Conservation (phyloP, 805 yeast species). For the Cyberlindnera misumaiensis region DNA sequence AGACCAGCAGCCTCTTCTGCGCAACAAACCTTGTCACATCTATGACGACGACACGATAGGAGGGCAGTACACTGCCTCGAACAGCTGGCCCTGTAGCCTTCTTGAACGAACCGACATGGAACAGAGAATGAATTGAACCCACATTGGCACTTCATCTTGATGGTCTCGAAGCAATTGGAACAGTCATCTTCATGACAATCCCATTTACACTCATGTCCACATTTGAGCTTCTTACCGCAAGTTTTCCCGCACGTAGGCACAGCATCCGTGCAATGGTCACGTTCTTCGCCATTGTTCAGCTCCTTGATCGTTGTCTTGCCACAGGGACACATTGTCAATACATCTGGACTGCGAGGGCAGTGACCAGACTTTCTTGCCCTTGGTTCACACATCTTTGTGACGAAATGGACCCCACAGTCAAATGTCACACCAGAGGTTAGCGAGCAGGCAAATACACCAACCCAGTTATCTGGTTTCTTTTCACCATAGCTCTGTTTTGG, state of each 20-base stretch:
- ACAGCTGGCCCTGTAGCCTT: conserved; percentile 55
- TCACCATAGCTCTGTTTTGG: conserved; percentile 28
- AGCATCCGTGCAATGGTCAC: conserved; percentile 66
- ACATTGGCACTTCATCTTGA: conserved; percentile 57
- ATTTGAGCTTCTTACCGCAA: conserved; percentile 57
- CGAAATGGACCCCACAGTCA: conserved; percentile 63
- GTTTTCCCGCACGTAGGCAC: conserved; percentile 64
- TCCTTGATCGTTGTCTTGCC: conserved; percentile 51
- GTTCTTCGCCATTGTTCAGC: conserved; percentile 17
- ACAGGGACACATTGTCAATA: conserved; percentile 68
- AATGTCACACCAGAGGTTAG: conserved; percentile 37
- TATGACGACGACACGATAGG: conserved; percentile 75
- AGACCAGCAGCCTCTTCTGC: conserved; percentile 54
- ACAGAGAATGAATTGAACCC: conserved; percentile 47
- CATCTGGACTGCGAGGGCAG: conserved; percentile 62
- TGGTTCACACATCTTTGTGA: conserved; percentile 37
- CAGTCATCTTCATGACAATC: conserved; percentile 77
- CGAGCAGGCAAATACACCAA: conserved; percentile 47
- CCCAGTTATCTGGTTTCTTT: conserved; percentile 32
- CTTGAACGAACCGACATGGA: conserved; percentile 53
- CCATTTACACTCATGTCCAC: conserved; percentile 73
- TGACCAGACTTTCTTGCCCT: conserved; percentile 24
- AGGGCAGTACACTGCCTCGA: conserved; percentile 64
- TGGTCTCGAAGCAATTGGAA: conserved; percentile 52
- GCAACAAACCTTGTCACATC: conserved; percentile 68